phyloP scores from a whole-genome alignment of 257 asterid species.

The Salvia miltiorrhiza region DNA sequence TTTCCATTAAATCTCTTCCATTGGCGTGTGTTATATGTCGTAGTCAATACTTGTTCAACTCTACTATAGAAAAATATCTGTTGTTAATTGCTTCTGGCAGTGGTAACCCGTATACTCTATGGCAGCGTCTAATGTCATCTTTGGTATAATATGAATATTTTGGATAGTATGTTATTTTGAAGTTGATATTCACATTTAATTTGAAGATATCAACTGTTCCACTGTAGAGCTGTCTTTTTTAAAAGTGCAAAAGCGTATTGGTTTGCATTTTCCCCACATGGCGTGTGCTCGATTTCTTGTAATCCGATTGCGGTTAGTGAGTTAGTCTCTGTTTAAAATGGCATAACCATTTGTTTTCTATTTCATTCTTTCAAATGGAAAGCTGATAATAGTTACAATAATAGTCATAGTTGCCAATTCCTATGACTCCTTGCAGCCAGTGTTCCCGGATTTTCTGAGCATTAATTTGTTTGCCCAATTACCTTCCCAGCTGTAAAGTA shows the following conservation, averaged over 20 bases:
- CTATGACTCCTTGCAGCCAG: neutral
- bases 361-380: constrained; percentile 1
- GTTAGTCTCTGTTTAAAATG: neutral
- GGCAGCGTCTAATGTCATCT: neutral
- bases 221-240: neutral
- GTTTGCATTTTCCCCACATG: too few species aligned
- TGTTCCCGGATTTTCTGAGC: neutral
- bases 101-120: neutral
- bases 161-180: neutral
- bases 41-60: neutral
- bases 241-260: neutral
- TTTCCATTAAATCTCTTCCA: neutral
- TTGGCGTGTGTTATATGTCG: neutral
- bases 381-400: neutral
- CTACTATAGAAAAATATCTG: neutral
- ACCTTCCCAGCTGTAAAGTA: neutral
- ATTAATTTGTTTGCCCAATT: neutral
- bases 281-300: constrained; percentile 6
- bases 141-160: neutral
- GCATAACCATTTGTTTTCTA: neutral
- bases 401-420: neutral
- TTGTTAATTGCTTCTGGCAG: constrained; percentile 9
- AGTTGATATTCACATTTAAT: neutral
- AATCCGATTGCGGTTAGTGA: neutral
- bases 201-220: neutral